Conservation (phyloP, 108 stramenopile species). For the Chaetoceros muelleri region DNA sequence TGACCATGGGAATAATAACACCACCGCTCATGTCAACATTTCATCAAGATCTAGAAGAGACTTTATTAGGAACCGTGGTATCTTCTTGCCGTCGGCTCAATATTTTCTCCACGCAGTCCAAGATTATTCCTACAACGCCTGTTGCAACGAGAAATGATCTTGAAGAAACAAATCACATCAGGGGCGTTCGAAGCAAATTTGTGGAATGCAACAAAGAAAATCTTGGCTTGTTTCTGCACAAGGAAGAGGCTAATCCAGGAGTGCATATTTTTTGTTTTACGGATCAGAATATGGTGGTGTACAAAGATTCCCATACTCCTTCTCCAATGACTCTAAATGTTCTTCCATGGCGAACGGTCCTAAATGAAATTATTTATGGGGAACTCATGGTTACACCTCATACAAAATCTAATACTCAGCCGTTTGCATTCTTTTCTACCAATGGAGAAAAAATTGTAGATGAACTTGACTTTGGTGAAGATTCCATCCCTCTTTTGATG, state of each 20-base stretch:
- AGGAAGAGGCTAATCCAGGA: background rate
- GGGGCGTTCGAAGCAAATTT: too few relatives aligned
- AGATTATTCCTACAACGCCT: too few relatives aligned
- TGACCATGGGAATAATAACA: too few relatives aligned
- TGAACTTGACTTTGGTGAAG: background rate
- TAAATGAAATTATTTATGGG: background rate
- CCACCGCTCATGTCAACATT: too few relatives aligned
- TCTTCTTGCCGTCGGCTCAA: too few relatives aligned
- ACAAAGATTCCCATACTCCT: background rate
- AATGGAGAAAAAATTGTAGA: background rate
- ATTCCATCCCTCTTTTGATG: background rate
- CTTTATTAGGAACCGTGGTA: too few relatives aligned
- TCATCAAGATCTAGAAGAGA: too few relatives aligned
- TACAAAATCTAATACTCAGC: background rate
- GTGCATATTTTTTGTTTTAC: background rate
- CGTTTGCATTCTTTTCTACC: background rate
- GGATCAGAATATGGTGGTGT: background rate
- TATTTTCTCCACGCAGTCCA: too few relatives aligned
- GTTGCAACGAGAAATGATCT: too few relatives aligned
- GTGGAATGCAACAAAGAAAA: background rate
- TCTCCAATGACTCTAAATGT: background rate
- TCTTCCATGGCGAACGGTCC: background rate
- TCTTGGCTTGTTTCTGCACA: background rate
- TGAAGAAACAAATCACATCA: too few relatives aligned
- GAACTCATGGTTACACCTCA: background rate